A percentile compares a stretch with the other conserved stretches of the same genome.
Evolutionary conservation across 2,329 filamentous ascomycete species (phyloP).

Genomic region (Alternaria metachromatica): DNA sequence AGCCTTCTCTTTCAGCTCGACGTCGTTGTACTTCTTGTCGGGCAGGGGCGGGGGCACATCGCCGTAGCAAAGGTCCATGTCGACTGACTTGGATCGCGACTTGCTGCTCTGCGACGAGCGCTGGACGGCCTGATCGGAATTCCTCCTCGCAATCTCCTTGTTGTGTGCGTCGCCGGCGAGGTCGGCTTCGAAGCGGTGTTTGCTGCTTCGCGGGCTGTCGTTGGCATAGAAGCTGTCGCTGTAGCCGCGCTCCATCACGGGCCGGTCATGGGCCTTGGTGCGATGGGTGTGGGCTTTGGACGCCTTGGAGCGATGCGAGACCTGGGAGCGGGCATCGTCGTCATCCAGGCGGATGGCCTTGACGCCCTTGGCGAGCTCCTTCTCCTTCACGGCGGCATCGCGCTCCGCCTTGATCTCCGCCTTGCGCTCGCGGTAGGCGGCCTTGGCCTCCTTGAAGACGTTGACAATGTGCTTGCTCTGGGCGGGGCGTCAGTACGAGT

Average conservation of each 20-base stretch:
- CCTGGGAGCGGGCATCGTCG: constrained; percentile 45
- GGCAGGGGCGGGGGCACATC: constrained; percentile 74
- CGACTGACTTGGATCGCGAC: constrained; percentile 60
- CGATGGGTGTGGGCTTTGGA: constrained; percentile 31
- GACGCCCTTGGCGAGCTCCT: constrained; percentile 65
- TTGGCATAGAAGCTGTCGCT: constrained; percentile 56
- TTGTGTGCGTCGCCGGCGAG: constrained; percentile 41
- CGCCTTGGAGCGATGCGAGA: constrained; percentile 36
- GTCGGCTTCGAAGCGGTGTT: constrained; percentile 41
- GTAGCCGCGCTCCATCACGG: constrained; percentile 53
- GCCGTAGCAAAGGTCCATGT: constrained; percentile 93
- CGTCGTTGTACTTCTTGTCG: constrained; percentile 58
- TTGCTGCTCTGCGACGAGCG: constrained; percentile 21
- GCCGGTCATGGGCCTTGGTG: constrained; percentile 36
- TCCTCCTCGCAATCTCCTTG: constrained; percentile 51
- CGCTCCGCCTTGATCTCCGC: constrained; percentile 77
- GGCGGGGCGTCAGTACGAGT: constrained; percentile 24
- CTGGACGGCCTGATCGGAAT: constrained; percentile 49
- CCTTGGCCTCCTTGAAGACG: constrained; percentile 91
- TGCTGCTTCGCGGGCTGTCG: constrained; percentile 34
- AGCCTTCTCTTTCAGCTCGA: constrained; percentile 72
- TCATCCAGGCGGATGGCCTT: constrained; percentile 56
- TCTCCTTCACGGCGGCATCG: constrained; percentile 64
- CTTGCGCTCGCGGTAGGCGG: constrained; percentile 87
- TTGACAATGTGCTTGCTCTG: constrained; percentile 89